Percentiles rank a stretch among this genome's conserved stretches.
These are phyloP conservation scores for Abortiporus biennis DNA, from an alignment of 1,284 basidiomycete species.

Conservation along the genomic window DNA sequence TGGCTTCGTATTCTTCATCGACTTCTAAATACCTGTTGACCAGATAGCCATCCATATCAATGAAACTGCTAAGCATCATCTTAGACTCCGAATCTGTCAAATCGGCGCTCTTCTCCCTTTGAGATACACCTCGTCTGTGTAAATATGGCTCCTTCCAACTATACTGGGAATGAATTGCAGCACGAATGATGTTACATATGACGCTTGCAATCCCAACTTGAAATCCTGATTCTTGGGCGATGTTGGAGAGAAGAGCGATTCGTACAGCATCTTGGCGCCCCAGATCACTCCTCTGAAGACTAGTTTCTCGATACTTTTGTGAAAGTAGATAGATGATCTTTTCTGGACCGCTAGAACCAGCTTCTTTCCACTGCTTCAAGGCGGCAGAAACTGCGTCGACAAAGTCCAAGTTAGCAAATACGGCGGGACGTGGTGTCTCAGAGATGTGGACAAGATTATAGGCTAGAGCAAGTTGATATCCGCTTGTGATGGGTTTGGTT, in stretches of 20 bases:
- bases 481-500: conserved; percentile 36
- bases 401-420: conserved; percentile 1
- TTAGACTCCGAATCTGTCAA: background rate
- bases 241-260: background rate
- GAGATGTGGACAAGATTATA: conserved; percentile 31
- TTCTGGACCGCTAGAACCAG: background rate
- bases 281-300: conserved; percentile 1
- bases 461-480: conserved; percentile 38
- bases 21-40: background rate
- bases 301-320: conserved; percentile 5
- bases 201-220: background rate
- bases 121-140: background rate
- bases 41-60: background rate
- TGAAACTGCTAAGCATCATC: background rate
- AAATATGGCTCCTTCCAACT: background rate
- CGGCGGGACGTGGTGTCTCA: conserved; percentile 10
- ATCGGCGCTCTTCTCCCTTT: background rate
- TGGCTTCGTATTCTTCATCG: background rate
- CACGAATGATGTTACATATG: background rate
- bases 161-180: background rate
- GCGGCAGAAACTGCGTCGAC: conserved; percentile 8
- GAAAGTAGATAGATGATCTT: conserved; percentile 6
- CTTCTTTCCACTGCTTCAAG: conserved; percentile 12
- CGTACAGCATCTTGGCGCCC: conserved; percentile 5
- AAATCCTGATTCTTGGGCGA: background rate